Conservation (phyloP, 164 flowering plant species). For the Stephania cephalantha region DNA sequence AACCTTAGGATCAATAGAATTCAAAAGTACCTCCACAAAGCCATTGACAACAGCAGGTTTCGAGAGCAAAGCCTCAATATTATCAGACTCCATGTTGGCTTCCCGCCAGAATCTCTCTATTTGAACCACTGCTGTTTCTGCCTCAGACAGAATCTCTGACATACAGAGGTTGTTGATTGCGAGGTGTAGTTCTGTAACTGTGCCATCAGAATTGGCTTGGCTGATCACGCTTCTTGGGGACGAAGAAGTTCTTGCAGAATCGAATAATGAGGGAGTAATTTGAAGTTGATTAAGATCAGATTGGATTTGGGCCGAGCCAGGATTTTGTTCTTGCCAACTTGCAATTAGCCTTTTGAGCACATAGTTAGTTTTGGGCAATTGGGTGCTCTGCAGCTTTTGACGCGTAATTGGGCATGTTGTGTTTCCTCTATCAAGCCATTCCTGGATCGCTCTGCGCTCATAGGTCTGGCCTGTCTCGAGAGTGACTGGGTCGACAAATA, state of each 20-base stretch:
- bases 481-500: slow-evolving; percentile 77
- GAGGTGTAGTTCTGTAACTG: slow-evolving; percentile 36
- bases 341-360: slow-evolving; percentile 77
- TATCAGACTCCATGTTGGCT: slow-evolving; percentile 30
- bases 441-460: slow-evolving; percentile 73
- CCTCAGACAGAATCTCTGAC: slow-evolving; percentile 50
- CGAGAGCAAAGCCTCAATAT: slow-evolving; percentile 37
- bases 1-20: slow-evolving; percentile 51
- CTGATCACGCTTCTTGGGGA: slow-evolving; percentile 65
- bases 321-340: slow-evolving; percentile 60
- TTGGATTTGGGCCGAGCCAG: slow-evolving; percentile 20
- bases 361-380: slow-evolving; percentile 72
- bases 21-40: slow-evolving; percentile 68
- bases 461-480: slow-evolving; percentile 89
- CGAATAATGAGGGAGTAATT: slow-evolving; percentile 13
- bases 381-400: slow-evolving; percentile 54
- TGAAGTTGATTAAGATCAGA: slow-evolving; percentile 13
- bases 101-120: slow-evolving; percentile 54
- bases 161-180: slow-evolving; percentile 53
- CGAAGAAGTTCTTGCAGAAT: slow-evolving; percentile 27
- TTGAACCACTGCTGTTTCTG: slow-evolving; percentile 57
- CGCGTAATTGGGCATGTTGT: slow-evolving; percentile 76
- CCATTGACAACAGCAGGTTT: slow-evolving; percentile 65
- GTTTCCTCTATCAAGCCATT: slow-evolving; percentile 79
- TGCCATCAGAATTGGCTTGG: slow-evolving; percentile 46